Percentiles rank a stretch among this genome's conserved stretches.
Conservation (phyloP, 2,329 filamentous ascomycete species). For the Ophiosphaerella korrae region DNA sequence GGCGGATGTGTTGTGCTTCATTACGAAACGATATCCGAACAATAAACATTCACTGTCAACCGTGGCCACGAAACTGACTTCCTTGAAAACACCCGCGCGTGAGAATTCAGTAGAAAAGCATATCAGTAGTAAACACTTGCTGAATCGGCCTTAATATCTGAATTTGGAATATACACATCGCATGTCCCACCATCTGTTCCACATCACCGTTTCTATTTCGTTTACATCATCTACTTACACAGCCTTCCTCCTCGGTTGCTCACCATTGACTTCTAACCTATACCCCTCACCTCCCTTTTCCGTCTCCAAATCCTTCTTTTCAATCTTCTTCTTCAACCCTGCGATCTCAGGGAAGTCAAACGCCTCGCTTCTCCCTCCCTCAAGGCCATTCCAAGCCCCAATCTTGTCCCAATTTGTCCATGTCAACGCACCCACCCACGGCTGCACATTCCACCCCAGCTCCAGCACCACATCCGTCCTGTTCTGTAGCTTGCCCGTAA, state of each 20-base stretch:
- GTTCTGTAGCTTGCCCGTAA: conserved; percentile 76
- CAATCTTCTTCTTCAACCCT: conserved; percentile 61
- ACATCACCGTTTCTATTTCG: no score
- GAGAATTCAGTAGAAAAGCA: no score
- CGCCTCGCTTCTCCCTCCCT: conserved; percentile 66
- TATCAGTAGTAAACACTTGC: no score
- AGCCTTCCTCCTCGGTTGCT: conserved; percentile 31
- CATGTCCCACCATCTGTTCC: no score
- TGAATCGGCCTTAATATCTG: no score
- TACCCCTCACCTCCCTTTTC: conserved; percentile 57
- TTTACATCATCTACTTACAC: background rate
- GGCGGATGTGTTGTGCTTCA: no score
- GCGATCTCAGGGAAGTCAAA: conserved; percentile 72
- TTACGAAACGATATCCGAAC: no score
- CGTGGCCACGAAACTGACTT: no score
- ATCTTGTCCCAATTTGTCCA: conserved; percentile 66
- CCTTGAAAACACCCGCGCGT: no score
- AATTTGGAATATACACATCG: no score
- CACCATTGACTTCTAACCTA: conserved; percentile 47
- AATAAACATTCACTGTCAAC: no score
- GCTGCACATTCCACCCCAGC: conserved; percentile 95
- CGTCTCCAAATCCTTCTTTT: conserved; percentile 52
- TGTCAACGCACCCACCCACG: conserved; percentile 87
- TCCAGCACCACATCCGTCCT: conserved; percentile 75
- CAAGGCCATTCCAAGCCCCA: conserved; percentile 68